Percentiles rank a stretch among this genome's conserved stretches.
Evolutionary conservation across 768 basidiomycete genomes (phyloP).

Genomic region (Lactarius deliciosus): DNA sequence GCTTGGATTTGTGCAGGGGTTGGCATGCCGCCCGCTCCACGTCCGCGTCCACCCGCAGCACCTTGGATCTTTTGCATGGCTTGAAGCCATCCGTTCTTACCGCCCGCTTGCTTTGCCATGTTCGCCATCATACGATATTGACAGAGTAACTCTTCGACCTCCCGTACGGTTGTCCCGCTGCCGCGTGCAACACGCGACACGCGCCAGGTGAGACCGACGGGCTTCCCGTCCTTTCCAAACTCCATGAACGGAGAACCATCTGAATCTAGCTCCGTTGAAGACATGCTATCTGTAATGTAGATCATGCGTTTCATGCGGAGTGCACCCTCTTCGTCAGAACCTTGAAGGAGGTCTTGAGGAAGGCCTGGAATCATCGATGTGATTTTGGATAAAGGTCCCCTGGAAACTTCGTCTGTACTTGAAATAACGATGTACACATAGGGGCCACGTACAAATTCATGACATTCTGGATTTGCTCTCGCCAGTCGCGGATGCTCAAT

Average conservation of each 20-base stretch:
- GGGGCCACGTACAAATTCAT: constrained; percentile 85
- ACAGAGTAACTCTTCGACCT: constrained; percentile 96
- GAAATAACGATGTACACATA: constrained; percentile 25
- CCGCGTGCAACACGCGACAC: constrained; percentile 89
- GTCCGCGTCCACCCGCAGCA: constrained; percentile 81
- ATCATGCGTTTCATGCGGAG: constrained; percentile 95
- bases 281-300: constrained; percentile 99
- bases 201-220: constrained; percentile 84
- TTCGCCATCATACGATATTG: constrained; percentile 99
- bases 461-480: constrained; percentile 94
- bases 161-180: constrained; percentile 90
- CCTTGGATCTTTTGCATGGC: constrained; percentile 93
- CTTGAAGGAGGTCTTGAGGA: constrained; percentile 86
- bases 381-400: constrained; percentile 99
- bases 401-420: constrained; percentile 36
- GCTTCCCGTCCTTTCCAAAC: constrained; percentile 77
- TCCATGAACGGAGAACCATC: constrained; percentile 93
- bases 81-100: constrained; percentile 92
- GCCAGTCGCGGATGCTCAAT: constrained; percentile 94
- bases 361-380: constrained; percentile 99
- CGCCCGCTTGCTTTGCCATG: constrained; percentile 97
- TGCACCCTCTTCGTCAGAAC: constrained; percentile 91
- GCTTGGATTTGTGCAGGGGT: constrained; percentile 92
- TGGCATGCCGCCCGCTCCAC: constrained; percentile 86
- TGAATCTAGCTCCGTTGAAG: constrained; percentile 87